Evolutionary conservation across 345 rosid species (phyloP).

Genomic region (Pugionium dolabratum): DNA sequence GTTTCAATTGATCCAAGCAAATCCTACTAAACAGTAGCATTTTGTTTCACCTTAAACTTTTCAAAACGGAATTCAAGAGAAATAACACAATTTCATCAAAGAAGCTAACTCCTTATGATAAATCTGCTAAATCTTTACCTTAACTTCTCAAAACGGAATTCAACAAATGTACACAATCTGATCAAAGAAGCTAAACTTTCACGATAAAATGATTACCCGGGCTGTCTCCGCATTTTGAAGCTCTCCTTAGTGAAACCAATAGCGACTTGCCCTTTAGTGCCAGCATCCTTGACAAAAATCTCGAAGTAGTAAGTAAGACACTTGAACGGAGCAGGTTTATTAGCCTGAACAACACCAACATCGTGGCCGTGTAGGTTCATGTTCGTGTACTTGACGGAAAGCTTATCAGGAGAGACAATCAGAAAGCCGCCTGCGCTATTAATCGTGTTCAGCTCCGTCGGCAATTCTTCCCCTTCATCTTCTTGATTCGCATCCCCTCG

Average conservation of each 20-base stretch:
- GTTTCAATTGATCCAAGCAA: neutral
- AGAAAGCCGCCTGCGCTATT: conserved; percentile 88
- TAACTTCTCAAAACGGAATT: neutral
- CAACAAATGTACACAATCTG: neutral
- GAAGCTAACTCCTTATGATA: neutral
- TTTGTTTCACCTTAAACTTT: neutral
- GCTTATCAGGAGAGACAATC: conserved; percentile 76
- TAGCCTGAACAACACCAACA: conserved; percentile 85
- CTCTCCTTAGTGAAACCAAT: conserved; percentile 80
- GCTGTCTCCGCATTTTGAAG: conserved; percentile 89
- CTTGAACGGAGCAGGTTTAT: conserved; percentile 76
- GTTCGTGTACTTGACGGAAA: conserved; percentile 68
- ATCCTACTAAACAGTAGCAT: neutral
- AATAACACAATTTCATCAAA: neutral
- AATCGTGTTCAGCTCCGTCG: conserved; percentile 82
- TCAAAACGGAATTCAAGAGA: neutral
- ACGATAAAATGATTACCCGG: conserved; percentile 54
- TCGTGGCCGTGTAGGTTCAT: conserved; percentile 73
- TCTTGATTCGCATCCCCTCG: conserved; percentile 44
- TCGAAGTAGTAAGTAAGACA: conserved; percentile 85
- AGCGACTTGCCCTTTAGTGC: conserved; percentile 69
- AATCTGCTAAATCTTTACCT: neutral
- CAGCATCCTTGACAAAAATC: conserved; percentile 78
- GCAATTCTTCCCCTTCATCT: conserved; percentile 64
- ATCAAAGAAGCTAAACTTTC: conserved; percentile 3